Percentiles rank a stretch among this genome's conserved stretches.
phyloP scores from a whole-genome alignment of 352 stramenopile genomes.

The Phytophthora multivora region DNA sequence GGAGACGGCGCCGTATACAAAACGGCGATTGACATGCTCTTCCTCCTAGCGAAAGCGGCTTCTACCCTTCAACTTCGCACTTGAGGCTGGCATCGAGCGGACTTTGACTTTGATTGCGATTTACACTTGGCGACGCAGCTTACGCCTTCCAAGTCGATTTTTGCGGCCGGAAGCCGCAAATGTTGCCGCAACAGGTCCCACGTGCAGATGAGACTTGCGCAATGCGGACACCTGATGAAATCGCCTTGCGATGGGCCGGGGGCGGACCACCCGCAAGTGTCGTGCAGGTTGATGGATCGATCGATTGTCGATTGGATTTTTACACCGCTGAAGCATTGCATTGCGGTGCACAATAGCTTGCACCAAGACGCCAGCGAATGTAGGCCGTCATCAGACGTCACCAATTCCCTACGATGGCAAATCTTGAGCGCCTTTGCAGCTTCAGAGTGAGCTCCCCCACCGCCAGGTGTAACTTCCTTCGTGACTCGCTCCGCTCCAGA shows the following conservation, averaged over 20 bases:
- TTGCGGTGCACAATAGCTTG: background rate
- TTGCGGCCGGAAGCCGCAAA: background rate
- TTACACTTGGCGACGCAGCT: background rate
- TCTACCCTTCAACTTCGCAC: background rate
- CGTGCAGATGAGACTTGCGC: slow-evolving; percentile 26
- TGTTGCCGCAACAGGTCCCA: slow-evolving; percentile 10
- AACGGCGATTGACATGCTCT: background rate
- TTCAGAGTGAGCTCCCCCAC: background rate
- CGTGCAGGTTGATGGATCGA: background rate
- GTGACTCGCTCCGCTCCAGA: slow-evolving; percentile 3
- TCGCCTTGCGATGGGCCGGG: slow-evolving; percentile 14
- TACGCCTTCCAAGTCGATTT: background rate
- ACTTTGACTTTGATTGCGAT: background rate
- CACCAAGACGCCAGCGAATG: background rate
- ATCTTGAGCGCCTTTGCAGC: background rate
- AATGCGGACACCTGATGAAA: slow-evolving; percentile 9
- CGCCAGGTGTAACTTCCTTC: no score
- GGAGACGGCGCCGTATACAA: slow-evolving; percentile 16
- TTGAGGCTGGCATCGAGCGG: background rate
- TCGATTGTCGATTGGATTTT: slow-evolving; percentile 1
- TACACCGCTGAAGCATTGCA: background rate
- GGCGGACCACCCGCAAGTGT: slow-evolving; percentile 19
- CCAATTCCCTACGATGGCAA: background rate
- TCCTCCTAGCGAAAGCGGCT: slow-evolving; percentile 16
- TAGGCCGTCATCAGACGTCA: background rate